Conservation (phyloP, 495 filamentous ascomycete genomes). For the Astrothelium macrocarpum region DNA sequence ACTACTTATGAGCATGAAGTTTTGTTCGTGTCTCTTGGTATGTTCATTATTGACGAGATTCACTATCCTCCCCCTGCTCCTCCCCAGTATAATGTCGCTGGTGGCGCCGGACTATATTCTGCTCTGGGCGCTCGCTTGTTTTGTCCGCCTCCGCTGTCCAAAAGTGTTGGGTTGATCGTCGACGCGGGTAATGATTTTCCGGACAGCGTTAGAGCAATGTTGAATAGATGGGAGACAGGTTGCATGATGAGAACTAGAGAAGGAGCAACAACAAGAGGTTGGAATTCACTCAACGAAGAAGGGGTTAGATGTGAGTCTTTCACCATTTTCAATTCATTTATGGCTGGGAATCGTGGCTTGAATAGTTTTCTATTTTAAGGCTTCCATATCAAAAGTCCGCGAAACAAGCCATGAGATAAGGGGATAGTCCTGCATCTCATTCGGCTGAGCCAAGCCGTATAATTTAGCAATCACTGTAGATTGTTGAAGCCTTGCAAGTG, state of each 20-base stretch:
- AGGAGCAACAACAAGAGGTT: slow-evolving; percentile 76
- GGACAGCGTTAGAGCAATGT: slow-evolving; percentile 44
- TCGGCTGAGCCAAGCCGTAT: no score
- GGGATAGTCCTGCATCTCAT: no score
- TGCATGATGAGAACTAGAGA: slow-evolving; percentile 55
- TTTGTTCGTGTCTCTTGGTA: slow-evolving; percentile 73
- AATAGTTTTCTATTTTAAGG: not conserved
- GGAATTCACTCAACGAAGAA: slow-evolving; percentile 69
- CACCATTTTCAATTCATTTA: not conserved
- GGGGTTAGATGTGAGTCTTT: slow-evolving; percentile 44
- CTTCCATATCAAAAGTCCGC: no score
- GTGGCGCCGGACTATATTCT: slow-evolving; percentile 78
- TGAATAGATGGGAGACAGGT: slow-evolving; percentile 64
- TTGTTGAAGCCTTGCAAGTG: no score
- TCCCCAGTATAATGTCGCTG: slow-evolving; percentile 60
- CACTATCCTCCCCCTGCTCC: slow-evolving; percentile 57
- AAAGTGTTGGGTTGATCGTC: slow-evolving; percentile 74
- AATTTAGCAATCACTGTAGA: no score
- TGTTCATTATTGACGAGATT: slow-evolving; percentile 97
- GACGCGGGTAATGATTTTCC: slow-evolving; percentile 87
- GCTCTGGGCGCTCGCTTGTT: slow-evolving; percentile 84
- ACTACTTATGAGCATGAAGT: slow-evolving; percentile 20
- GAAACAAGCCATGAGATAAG: no score
- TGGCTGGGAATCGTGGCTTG: not conserved
- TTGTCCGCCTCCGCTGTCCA: slow-evolving; percentile 48